Evolutionary conservation across 164 flowering plant species (phyloP), one percentile per base, ranked within the genome.

Genomic region (Berberis thunbergii): DNA sequence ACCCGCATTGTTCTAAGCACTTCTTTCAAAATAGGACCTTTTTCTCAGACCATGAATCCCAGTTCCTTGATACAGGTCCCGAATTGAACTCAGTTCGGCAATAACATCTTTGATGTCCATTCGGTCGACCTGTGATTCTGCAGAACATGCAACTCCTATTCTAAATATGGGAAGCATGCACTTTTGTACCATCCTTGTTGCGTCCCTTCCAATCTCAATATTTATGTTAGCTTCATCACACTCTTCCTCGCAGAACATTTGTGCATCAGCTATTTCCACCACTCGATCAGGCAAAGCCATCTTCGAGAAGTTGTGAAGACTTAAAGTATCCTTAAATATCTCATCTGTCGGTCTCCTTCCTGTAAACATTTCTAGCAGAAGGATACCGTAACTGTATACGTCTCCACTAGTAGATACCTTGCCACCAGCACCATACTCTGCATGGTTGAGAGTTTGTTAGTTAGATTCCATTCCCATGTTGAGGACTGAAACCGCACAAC

Each of bases 111-210:
- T 38, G 41, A 55, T 55, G 7, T 55, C 2, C 58, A 55, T 55
- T 55, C 58, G 58, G 2, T 3, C 41, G 2, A 2, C 38, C 3
- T 38, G 41, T 38, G 41, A 55, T 55, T 55, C 58, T 2, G 38
- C 6, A 6, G 58, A 55, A 55, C 58, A 55, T 4, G 58, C 58
- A n/a, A 55, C 58, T n/a, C 58, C 58, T 2, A 55, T 55, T 39
- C 39, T 55, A 2, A 55, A 41, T 2, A 55, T 38, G 39, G 41
- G 38, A 39, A 39, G 8, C 39, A 55, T 6, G 58, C 7, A n/a
- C 41, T 55, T 41, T 6, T 52, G 55, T 52, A 52, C 13, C 13
- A 12, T 52, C 13, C 58, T 4, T 55, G 4, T 55, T 13, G 3
- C 38, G 6, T 55, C 58, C 7, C 41, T 55, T 55, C 12, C 13